phyloP scores from a whole-genome alignment of 2,329 filamentous ascomycete genomes.

The Chrysosporium keratinophilum region DNA sequence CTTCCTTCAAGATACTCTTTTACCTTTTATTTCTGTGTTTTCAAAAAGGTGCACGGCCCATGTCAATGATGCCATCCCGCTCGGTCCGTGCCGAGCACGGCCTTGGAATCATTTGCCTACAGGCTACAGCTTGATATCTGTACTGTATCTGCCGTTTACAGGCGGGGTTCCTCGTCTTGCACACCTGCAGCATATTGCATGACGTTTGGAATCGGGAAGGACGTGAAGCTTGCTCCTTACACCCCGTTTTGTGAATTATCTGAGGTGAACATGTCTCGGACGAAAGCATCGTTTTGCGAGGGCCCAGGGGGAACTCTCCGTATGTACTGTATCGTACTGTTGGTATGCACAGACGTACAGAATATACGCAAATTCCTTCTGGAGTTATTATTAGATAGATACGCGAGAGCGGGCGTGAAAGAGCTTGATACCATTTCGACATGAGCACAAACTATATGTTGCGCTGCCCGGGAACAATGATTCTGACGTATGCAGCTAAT shows the following conservation, averaged over 20 bases:
- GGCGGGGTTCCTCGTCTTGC: neutral
- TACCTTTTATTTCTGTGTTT: neutral
- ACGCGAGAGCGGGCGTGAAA: too few relatives aligned
- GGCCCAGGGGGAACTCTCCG: too few relatives aligned
- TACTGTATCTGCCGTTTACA: neutral
- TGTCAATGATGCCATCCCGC: neutral
- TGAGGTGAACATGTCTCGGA: neutral
- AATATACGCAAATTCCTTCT: too few relatives aligned
- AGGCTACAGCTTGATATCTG: neutral
- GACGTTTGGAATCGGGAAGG: neutral
- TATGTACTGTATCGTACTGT: too few relatives aligned
- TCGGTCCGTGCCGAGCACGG: slow-evolving; percentile 7
- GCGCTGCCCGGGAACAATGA: too few relatives aligned
- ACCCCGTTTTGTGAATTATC: neutral
- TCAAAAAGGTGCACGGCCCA: neutral
- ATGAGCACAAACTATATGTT: too few relatives aligned
- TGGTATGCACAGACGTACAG: too few relatives aligned
- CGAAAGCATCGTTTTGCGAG: neutral
- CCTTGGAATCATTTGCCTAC: neutral
- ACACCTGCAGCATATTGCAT: neutral
- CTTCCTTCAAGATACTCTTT: neutral
- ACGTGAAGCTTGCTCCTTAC: neutral
- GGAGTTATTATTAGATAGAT: too few relatives aligned
- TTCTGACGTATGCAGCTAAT: too few relatives aligned
- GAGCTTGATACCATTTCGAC: too few relatives aligned